A percentile compares a stretch with the other conserved stretches of the same genome.
phyloP scores from a whole-genome alignment of 805 yeast genomes.

The Metschnikowia noctiluminum region DNA sequence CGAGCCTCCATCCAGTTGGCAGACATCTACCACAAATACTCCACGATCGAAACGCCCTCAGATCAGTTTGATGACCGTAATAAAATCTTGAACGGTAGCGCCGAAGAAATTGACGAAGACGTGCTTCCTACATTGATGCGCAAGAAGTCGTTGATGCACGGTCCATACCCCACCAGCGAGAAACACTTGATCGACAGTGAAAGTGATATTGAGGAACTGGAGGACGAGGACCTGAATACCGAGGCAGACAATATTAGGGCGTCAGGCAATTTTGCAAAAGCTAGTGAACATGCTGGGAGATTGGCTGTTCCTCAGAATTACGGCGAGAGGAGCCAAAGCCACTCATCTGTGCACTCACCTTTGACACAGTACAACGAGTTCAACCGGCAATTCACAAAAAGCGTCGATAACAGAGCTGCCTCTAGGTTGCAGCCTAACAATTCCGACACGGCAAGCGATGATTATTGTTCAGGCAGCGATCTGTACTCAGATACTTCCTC shows the following conservation, averaged over 20 bases:
- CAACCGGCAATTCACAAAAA: slow-evolving; percentile 34
- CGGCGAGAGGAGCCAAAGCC: slow-evolving; percentile 29
- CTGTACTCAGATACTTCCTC: neutral
- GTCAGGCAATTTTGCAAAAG: slow-evolving; percentile 1
- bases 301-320: slow-evolving; percentile 25
- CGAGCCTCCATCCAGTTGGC: slow-evolving; percentile 39
- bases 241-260: slow-evolving; percentile 4
- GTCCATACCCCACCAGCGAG: slow-evolving; percentile 37
- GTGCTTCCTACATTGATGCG: slow-evolving; percentile 32
- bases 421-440: slow-evolving; percentile 17
- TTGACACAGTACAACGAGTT: slow-evolving; percentile 42
- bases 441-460: slow-evolving; percentile 16
- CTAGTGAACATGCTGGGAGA: slow-evolving; percentile 3
- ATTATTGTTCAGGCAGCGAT: neutral
- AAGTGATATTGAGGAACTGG: slow-evolving; percentile 30
- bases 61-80: slow-evolving; percentile 39
- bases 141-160: slow-evolving; percentile 26
- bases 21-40: slow-evolving; percentile 43
- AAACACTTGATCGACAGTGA: slow-evolving; percentile 27
- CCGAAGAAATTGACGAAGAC: slow-evolving; percentile 33
- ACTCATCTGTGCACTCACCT: slow-evolving; percentile 41
- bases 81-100: slow-evolving; percentile 34
- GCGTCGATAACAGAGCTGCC: slow-evolving; percentile 16
- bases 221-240: slow-evolving; percentile 20
- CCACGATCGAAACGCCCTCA: slow-evolving; percentile 37